Conservation (phyloP, 2,329 filamentous ascomycete genomes). For the Colletotrichum camelliae region DNA sequence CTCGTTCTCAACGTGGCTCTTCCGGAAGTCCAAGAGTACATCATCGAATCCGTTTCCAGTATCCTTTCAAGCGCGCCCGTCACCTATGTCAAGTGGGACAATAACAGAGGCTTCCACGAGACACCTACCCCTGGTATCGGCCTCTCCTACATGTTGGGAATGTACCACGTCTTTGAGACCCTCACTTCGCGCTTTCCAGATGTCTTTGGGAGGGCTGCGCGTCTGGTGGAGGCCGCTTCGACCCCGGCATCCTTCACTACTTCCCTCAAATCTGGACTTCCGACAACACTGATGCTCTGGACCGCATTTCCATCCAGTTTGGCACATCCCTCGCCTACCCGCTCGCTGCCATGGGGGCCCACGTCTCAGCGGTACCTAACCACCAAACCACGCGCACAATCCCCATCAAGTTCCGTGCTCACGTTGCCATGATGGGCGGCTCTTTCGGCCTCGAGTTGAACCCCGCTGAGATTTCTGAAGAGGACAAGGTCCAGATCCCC, state of each 20-base stretch:
- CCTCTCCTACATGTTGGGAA: constrained; percentile 67
- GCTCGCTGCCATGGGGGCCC: constrained; percentile 68
- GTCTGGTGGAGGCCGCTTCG: constrained; percentile 68
- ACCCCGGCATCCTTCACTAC: constrained; percentile 67
- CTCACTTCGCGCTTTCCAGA: constrained; percentile 65
- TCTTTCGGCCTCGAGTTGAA: constrained; percentile 71
- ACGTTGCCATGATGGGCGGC: constrained; percentile 73
- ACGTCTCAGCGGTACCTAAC: constrained; percentile 67
- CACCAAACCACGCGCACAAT: constrained; percentile 59
- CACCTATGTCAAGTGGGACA: constrained; percentile 71
- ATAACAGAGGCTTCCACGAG: constrained; percentile 70
- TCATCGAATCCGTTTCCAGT: constrained; percentile 59
- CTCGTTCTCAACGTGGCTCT: constrained; percentile 67
- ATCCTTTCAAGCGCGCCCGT: constrained; percentile 61
- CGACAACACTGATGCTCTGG: constrained; percentile 67
- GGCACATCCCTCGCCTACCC: constrained; percentile 70
- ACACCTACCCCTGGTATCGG: constrained; percentile 55
- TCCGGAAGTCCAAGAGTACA: constrained; percentile 66
- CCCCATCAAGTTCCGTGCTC: constrained; percentile 64
- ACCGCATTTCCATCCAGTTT: constrained; percentile 67
- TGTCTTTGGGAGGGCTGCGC: constrained; percentile 71
- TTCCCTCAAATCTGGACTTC: constrained; percentile 72
- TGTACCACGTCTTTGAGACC: constrained; percentile 66
- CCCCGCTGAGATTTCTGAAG: constrained; percentile 53
- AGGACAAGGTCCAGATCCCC: constrained; percentile 60